Conservation (phyloP, 176 grass and related monocot species). For the Bromus sterilis region DNA sequence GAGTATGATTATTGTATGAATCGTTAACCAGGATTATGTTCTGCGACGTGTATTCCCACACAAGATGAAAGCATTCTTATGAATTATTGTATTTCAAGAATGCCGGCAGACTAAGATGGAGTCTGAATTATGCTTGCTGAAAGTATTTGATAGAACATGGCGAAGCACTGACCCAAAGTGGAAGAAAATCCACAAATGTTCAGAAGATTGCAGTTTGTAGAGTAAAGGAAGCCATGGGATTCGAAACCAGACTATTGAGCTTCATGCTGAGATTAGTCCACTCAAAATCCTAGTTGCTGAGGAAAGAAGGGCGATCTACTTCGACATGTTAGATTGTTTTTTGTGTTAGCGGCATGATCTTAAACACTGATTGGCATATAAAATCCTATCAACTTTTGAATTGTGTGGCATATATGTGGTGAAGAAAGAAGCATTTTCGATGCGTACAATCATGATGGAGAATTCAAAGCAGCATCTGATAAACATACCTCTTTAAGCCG, state of each 20-base stretch:
- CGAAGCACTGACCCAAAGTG: not conserved
- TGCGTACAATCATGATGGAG: not conserved
- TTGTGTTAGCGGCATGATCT: not conserved
- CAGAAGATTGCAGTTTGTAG: not conserved
- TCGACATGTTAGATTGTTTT: not conserved
- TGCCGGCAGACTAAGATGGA: not conserved
- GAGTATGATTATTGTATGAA: not conserved
- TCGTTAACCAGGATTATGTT: not conserved
- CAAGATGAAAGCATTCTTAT: not conserved
- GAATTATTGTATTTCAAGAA: not conserved
- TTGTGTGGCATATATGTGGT: not conserved
- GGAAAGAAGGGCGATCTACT: not conserved
- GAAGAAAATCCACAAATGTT: not conserved
- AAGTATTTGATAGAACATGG: not conserved
- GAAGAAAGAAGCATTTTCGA: not conserved
- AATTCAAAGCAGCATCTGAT: not conserved
- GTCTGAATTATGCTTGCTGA: not conserved
- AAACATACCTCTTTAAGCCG: slow-evolving; percentile 68
- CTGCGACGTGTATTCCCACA: not conserved
- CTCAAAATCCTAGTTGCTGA: not conserved
- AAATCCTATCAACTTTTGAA: not conserved
- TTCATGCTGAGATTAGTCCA: not conserved
- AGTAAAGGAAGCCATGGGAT: not conserved
- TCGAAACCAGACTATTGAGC: not conserved
- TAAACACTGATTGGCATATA: not conserved